Conservation (phyloP, 202 grass and related monocot species). For the Schoenoplectus triqueter region DNA sequence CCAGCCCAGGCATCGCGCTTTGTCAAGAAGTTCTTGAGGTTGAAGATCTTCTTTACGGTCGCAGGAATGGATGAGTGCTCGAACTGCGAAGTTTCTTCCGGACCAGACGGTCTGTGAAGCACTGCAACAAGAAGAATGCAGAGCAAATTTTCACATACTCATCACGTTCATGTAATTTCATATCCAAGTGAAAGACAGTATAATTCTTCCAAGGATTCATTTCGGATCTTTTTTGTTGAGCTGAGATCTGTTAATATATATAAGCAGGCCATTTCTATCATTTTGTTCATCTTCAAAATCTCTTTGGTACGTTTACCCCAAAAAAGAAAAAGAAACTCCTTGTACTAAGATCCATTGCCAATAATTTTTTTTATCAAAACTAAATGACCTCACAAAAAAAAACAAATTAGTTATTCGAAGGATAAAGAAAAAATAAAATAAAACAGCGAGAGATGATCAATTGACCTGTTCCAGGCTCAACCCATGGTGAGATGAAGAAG, state of each 20-base stretch:
- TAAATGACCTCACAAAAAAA: background rate
- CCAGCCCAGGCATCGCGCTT: conserved; percentile 80
- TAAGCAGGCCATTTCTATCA: too few species aligned
- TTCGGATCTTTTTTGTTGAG: too few species aligned
- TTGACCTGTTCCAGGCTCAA: conserved; percentile 65
- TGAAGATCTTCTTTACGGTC: conserved; percentile 85
- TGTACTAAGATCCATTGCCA: too few species aligned
- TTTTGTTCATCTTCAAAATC: too few species aligned
- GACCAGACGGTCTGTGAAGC: conserved; percentile 59
- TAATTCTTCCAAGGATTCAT: too few species aligned
- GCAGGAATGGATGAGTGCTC: conserved; percentile 93
- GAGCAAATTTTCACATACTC: background rate
- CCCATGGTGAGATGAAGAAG: conserved; percentile 78
- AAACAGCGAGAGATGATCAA: background rate
- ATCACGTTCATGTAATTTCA: background rate
- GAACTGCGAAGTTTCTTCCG: conserved; percentile 60
- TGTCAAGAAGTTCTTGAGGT: conserved; percentile 69
- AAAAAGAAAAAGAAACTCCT: too few species aligned
- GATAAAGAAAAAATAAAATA: background rate
- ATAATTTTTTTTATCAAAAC: too few species aligned
- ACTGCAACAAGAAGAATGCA: conserved; percentile 39
- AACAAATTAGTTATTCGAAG: background rate
- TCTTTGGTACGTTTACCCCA: too few species aligned
- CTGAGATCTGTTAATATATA: too few species aligned
- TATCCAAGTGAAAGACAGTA: background rate